Evolutionary conservation across 169 alveolate species (phyloP).

Genomic region (Fabrea salina): DNA sequence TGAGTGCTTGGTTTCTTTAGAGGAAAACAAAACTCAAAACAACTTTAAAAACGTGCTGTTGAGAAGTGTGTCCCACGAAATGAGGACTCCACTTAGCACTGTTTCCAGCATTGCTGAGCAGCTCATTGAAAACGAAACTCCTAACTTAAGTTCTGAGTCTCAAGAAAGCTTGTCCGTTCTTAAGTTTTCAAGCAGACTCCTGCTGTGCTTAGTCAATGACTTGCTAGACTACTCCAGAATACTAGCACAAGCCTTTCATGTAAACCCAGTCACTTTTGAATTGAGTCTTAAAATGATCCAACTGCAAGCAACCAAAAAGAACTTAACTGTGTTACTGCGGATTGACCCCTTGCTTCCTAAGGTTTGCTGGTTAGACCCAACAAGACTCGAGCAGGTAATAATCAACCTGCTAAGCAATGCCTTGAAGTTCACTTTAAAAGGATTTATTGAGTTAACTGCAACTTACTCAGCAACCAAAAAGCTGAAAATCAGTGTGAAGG

Average conservation of each 20-base stretch:
- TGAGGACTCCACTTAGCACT: constrained; percentile 10
- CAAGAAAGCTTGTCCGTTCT: neutral
- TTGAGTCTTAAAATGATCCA: neutral
- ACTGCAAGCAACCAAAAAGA: neutral
- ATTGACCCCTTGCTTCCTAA: too few species aligned
- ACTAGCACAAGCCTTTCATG: neutral
- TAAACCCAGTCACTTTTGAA: too few species aligned
- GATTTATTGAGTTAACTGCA: neutral
- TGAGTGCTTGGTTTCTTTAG: too few species aligned
- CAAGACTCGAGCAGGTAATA: neutral
- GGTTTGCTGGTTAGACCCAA: neutral
- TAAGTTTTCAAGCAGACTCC: neutral
- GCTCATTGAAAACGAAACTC: too few species aligned
- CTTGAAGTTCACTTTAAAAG: neutral
- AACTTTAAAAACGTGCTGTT: constrained; percentile 6
- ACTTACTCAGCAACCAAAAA: neutral
- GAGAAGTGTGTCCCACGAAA: constrained; percentile 21
- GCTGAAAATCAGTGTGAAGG: neutral
- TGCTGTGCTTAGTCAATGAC: constrained; percentile 7
- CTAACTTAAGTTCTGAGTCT: neutral
- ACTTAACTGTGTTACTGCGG: neutral
- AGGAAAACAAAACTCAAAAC: neutral
- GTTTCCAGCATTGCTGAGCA: neutral
- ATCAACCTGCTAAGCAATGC: neutral
- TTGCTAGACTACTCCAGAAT: constrained; percentile 12